Evolutionary conservation across 2,329 filamentous ascomycete genomes (phyloP).

Genomic region (Furcasterigmium furcatum): DNA sequence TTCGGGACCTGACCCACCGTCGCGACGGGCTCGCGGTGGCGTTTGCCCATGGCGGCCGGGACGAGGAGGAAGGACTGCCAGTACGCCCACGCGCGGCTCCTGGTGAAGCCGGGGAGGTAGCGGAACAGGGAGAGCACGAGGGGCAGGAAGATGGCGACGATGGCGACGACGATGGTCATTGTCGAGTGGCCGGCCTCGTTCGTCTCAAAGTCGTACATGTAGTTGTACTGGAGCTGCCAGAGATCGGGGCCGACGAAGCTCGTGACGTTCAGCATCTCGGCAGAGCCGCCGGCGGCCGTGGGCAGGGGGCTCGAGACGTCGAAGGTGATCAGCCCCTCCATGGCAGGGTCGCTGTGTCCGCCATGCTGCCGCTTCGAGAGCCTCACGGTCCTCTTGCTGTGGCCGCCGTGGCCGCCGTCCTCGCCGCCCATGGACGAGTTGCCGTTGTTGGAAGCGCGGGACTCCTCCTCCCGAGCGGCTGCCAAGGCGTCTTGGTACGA

Average conservation of each 20-base stretch:
- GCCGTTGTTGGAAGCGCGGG: background rate
- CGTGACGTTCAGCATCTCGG: conserved; percentile 23
- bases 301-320: background rate
- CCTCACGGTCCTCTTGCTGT: background rate
- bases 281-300: background rate
- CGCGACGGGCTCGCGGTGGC: conserved; percentile 16
- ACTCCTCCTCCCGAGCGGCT: background rate
- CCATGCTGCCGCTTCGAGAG: background rate
- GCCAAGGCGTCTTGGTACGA: conserved; percentile 18
- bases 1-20: conserved; percentile 29
- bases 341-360: background rate
- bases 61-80: conserved; percentile 19
- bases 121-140: conserved; percentile 23
- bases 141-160: conserved; percentile 18
- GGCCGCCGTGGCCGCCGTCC: background rate
- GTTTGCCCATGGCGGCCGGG: conserved; percentile 18
- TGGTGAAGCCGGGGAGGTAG: conserved; percentile 17
- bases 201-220: conserved; percentile 47
- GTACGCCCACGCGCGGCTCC: background rate
- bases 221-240: conserved; percentile 41
- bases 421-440: background rate
- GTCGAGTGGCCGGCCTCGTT: conserved; percentile 30
- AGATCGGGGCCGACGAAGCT: conserved; percentile 22
- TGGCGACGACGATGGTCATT: conserved; percentile 17
- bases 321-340: background rate